These are phyloP conservation scores for Beauveria medogensis DNA, from an alignment of 2,329 filamentous ascomycete genomes.

Conservation along the genomic window DNA sequence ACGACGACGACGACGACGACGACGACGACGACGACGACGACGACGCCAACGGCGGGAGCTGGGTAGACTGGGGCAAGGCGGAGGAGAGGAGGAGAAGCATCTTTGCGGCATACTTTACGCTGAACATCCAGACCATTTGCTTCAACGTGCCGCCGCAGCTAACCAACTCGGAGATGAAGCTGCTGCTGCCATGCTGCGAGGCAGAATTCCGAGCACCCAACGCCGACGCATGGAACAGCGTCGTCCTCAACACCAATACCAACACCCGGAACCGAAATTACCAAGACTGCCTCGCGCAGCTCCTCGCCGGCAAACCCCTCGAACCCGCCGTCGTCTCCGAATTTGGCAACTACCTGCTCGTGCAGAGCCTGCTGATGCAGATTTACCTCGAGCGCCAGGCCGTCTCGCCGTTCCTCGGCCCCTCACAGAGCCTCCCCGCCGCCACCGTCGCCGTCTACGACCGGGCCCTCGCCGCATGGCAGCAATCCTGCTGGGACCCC, in stretches of 20 bases:
- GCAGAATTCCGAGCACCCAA: background rate
- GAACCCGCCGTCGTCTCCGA: slow-evolving; percentile 30
- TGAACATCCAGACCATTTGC: slow-evolving; percentile 53
- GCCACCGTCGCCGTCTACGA: slow-evolving; percentile 9
- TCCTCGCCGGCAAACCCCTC: slow-evolving; percentile 18
- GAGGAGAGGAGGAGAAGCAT: slow-evolving; percentile 10
- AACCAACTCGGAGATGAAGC: slow-evolving; percentile 27
- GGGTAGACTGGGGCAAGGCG: slow-evolving; percentile 41
- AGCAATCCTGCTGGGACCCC: slow-evolving; percentile 39
- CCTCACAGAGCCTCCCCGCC: slow-evolving; percentile 3
- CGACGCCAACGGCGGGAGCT: slow-evolving; percentile 15
- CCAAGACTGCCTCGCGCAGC: background rate
- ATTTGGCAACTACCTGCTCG: slow-evolving; percentile 45
- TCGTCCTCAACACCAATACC: background rate
- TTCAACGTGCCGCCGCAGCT: slow-evolving; percentile 54
- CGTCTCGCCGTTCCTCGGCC: background rate
- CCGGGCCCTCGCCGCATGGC: slow-evolving; percentile 39
- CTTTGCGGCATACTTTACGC: slow-evolving; percentile 42
- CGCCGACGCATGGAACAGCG: background rate
- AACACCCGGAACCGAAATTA: background rate
- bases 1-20: background rate
- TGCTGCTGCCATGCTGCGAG: background rate
- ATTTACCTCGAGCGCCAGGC: slow-evolving; percentile 38
- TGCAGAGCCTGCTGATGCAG: slow-evolving; percentile 45
- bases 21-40: background rate